Evolutionary conservation across 805 yeast genomes (phyloP).

Genomic region (Candida xiaguanensis): DNA sequence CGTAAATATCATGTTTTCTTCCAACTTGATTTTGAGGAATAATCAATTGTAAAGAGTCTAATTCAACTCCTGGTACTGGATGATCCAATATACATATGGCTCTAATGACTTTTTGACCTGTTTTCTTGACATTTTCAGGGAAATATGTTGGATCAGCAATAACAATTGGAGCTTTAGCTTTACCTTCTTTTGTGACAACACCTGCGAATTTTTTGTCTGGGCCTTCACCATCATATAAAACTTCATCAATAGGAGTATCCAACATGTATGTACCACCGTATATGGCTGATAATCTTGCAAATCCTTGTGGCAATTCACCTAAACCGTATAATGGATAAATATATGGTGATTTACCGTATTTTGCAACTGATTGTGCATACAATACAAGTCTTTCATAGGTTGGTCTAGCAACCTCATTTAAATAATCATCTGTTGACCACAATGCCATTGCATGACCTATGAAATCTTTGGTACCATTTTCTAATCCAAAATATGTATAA

Average conservation of each 20-base stretch:
- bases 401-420: slow-evolving; percentile 86
- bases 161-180: slow-evolving; percentile 86
- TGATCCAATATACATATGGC: slow-evolving; percentile 89
- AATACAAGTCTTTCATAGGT: slow-evolving; percentile 81
- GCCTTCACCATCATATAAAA: slow-evolving; percentile 64
- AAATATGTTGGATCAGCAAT: slow-evolving; percentile 98
- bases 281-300: slow-evolving; percentile 93
- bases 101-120: slow-evolving; percentile 73
- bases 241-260: slow-evolving; percentile 91
- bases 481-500: slow-evolving; percentile 84
- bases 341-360: slow-evolving; percentile 95
- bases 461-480: slow-evolving; percentile 90
- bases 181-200: slow-evolving; percentile 87
- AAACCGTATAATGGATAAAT: slow-evolving; percentile 93
- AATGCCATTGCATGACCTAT: slow-evolving; percentile 99
- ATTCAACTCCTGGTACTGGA: slow-evolving; percentile 80
- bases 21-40: slow-evolving; percentile 95
- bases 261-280: slow-evolving; percentile 99
- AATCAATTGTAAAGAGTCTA: slow-evolving; percentile 89
- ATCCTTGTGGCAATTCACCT: slow-evolving; percentile 98
- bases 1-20: slow-evolving; percentile 90
- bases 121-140: slow-evolving; percentile 73
- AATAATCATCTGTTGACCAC: slow-evolving; percentile 88
- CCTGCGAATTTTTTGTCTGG: slow-evolving; percentile 59
- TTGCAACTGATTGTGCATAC: slow-evolving; percentile 86